phyloP scores from a whole-genome alignment of 352 stramenopile species.

The Blastocystis sp. region DNA sequence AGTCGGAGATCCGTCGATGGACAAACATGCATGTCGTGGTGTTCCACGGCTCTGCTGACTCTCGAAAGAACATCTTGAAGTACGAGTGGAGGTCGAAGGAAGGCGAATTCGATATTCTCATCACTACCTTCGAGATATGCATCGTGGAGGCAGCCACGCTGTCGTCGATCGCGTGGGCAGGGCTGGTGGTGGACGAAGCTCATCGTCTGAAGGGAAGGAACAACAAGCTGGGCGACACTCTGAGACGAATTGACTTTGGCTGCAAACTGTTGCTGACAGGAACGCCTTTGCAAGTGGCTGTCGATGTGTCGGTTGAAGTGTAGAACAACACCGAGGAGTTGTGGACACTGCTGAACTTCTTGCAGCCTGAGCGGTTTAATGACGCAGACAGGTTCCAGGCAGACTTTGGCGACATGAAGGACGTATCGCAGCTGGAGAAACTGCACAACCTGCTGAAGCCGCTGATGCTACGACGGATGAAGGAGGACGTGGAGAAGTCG shows the following conservation, averaged over 20 bases:
- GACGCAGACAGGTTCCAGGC: slow-evolving; percentile 80
- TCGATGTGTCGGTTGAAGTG: not conserved
- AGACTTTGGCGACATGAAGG: slow-evolving; percentile 82
- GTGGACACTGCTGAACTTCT: slow-evolving; percentile 91
- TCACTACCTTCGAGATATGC: slow-evolving; percentile 84
- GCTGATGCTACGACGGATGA: slow-evolving; percentile 90
- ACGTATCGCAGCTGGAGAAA: slow-evolving; percentile 84
- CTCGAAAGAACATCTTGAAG: slow-evolving; percentile 83
- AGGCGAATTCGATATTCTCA: slow-evolving; percentile 88
- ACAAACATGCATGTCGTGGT: slow-evolving; percentile 82
- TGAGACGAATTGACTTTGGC: slow-evolving; percentile 74
- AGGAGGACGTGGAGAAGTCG: slow-evolving; percentile 90
- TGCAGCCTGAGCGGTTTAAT: slow-evolving; percentile 85
- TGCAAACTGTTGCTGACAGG: slow-evolving; percentile 84
- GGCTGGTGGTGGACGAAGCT: slow-evolving; percentile 96
- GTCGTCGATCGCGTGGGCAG: slow-evolving; percentile 88
- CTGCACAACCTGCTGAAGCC: slow-evolving; percentile 86
- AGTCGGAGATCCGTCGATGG: slow-evolving; percentile 83
- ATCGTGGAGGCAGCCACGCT: slow-evolving; percentile 71
- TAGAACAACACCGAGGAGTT: slow-evolving; percentile 90
- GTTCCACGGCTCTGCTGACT: slow-evolving; percentile 89
- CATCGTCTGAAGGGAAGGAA: slow-evolving; percentile 96
- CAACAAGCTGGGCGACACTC: slow-evolving; percentile 82
- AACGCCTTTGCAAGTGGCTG: slow-evolving; percentile 79
- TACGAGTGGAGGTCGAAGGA: slow-evolving; percentile 87